These are phyloP conservation scores for Gliomastix tumulicola DNA, from an alignment of 2,329 filamentous ascomycete genomes.

Conservation along the genomic window DNA sequence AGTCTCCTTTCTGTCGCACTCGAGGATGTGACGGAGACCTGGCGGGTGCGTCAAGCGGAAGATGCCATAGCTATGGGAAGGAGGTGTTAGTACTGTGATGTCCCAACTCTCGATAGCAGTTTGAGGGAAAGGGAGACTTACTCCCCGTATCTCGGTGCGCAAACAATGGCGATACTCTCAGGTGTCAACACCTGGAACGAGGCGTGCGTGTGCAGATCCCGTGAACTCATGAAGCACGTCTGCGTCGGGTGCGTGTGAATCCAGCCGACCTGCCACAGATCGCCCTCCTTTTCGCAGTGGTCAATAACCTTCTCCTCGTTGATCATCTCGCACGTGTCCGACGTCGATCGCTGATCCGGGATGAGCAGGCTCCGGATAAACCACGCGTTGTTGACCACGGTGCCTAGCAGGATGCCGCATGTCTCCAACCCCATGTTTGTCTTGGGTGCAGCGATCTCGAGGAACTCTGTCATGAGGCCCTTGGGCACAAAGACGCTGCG, in stretches of 20 bases:
- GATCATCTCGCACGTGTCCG: slow-evolving; percentile 90
- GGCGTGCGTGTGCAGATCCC: slow-evolving; percentile 88
- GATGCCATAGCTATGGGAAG: slow-evolving; percentile 72
- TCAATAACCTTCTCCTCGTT: slow-evolving; percentile 83
- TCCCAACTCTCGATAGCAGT: no score
- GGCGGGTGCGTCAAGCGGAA: slow-evolving; percentile 93
- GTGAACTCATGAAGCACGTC: slow-evolving; percentile 94
- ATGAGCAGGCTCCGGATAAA: slow-evolving; percentile 87
- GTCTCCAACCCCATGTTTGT: slow-evolving; percentile 82
- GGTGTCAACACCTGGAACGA: slow-evolving; percentile 96
- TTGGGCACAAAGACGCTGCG: slow-evolving; percentile 82
- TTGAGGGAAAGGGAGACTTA: no score
- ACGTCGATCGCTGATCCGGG: slow-evolving; percentile 81
- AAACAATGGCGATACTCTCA: slow-evolving; percentile 95
- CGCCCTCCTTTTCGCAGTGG: slow-evolving; percentile 78
- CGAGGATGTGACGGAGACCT: slow-evolving; percentile 75
- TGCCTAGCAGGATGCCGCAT: slow-evolving; percentile 89
- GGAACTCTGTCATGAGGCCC: slow-evolving; percentile 65
- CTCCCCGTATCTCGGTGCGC: slow-evolving; percentile 74
- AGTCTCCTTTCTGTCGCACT: slow-evolving; percentile 68
- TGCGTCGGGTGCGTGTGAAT: slow-evolving; percentile 97
- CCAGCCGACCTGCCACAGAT: slow-evolving; percentile 86
- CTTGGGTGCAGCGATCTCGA: slow-evolving; percentile 67
- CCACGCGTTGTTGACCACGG: slow-evolving; percentile 83
- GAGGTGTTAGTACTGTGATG: no score